Percentiles rank a stretch among this genome's conserved stretches.
Conservation (phyloP, 164 flowering plant genomes). For the Piper betle region DNA sequence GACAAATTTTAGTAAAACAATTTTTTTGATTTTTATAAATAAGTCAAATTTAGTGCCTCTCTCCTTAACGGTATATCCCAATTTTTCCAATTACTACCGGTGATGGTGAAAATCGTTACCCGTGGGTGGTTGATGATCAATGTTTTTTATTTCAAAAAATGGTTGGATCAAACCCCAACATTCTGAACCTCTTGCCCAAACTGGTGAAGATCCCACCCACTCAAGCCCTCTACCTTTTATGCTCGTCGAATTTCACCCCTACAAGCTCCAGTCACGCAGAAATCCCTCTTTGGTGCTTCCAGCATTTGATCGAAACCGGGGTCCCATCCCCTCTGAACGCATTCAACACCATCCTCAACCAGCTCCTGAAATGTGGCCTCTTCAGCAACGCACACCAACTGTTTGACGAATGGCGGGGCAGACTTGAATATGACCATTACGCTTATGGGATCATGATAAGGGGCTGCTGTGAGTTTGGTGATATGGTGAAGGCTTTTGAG, state of each 20-base stretch:
- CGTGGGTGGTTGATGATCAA: too few species aligned
- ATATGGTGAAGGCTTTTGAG: conserved; percentile 35
- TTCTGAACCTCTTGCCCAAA: conserved; percentile 19
- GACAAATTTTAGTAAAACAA: too few species aligned
- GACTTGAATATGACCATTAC: conserved; percentile 28
- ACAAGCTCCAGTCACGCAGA: conserved; percentile 24
- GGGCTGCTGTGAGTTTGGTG: conserved; percentile 43
- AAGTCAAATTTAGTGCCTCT: too few species aligned
- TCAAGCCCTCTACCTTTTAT: conserved; percentile 42
- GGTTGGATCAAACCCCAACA: conserved; percentile 2
- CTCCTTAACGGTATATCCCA: too few species aligned
- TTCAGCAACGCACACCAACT: conserved; percentile 34
- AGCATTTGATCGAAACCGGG: conserved; percentile 28
- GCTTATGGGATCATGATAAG: conserved; percentile 61
- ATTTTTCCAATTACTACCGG: too few species aligned
- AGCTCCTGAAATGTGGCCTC: conserved; percentile 18
- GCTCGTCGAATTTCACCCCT: conserved; percentile 21
- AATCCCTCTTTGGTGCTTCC: conserved; percentile 25
- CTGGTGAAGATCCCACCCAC: conserved; percentile 55
- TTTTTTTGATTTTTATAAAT: too few species aligned
- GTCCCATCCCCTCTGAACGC: conserved; percentile 25
- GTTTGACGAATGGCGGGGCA: conserved; percentile 21
- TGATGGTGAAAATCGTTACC: too few species aligned
- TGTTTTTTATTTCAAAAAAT: not conserved
- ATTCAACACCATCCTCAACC: conserved; percentile 28